phyloP scores from a whole-genome alignment of 2,329 filamentous ascomycete species.

The Hypoxylon sp. region DNA sequence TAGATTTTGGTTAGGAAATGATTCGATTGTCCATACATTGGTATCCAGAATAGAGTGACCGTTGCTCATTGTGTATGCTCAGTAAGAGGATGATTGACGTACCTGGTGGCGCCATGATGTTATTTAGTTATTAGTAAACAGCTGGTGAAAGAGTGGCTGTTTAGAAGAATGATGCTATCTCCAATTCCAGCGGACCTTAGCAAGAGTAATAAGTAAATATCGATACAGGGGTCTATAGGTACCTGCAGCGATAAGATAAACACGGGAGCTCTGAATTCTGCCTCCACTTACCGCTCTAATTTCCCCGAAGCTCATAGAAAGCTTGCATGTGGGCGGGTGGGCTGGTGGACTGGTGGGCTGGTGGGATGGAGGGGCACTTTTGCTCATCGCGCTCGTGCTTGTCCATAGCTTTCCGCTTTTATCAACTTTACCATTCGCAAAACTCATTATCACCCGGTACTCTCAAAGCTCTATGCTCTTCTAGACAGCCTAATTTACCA shows the following conservation, averaged over 20 bases:
- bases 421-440: constrained; percentile 8
- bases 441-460: no score
- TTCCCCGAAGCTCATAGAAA: constrained; percentile 31
- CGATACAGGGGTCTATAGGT: constrained; percentile 29
- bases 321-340: constrained; percentile 42
- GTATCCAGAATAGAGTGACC: no score
- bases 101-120: constrained; percentile 38
- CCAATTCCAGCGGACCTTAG: background rate
- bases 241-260: constrained; percentile 28
- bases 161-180: constrained; percentile 9
- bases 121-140: background rate
- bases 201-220: constrained; percentile 42
- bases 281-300: constrained; percentile 40
- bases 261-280: constrained; percentile 25
- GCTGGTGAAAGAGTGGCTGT: background rate
- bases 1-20: no score
- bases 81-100: constrained; percentile 9
- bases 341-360: no score
- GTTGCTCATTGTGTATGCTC: background rate
- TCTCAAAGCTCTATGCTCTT: background rate
- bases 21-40: no score
- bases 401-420: constrained; percentile 16
- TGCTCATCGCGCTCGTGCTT: constrained; percentile 3
- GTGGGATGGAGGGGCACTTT: constrained; percentile 50
- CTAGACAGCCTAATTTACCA: background rate